Evolutionary conservation across 2,329 filamentous ascomycete species (phyloP), one percentile per base, ranked within the genome.

Genomic region (Cladosporium sp.): DNA sequence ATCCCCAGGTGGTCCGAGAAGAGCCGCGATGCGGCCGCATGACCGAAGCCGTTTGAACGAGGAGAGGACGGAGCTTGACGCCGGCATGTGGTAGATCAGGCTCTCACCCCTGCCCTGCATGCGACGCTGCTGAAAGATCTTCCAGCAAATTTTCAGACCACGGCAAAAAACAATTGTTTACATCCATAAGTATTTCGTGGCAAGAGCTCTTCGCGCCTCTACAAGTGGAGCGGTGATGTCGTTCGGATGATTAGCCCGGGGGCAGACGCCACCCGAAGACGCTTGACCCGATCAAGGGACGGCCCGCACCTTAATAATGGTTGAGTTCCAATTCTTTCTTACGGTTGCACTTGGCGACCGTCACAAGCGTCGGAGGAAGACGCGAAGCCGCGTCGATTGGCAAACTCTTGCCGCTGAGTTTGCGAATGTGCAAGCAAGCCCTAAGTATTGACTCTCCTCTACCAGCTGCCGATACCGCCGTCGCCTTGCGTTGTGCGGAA

Each of bases 1-100:
- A 28, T 28, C 7, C 5, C 5, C 22, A 32, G 31, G 9, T 19
- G 28, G 18, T 34, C 46, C 46, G 46, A 49, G 14, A 43, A 49
- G 18, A 22, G 46, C 46, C 46, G 46, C 37, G 14, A 18, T 49
- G 28, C 19, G 38, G 28, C 46, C 46, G 46, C 40, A 28, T 28
- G 22, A 28, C 22, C 22, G 22, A 5, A 28, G 7, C 22, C 22
- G 22, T 28, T 28, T 28, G 22, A 28, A 28, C 22, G 22, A 28
- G 22, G 7, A 5, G 22, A 28, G 44, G 44, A 40, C 28, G 34
- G 11, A 38, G 19, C 33, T 28, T 19, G 43, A 4, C 10, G 6
- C 33, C 44, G 33, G 14, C 33, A 37, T 28, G 7, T 7, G 7
- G 22, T 28, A 28, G 22, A 28, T 7, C 22, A 28, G 22, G 22